Percentiles rank a stretch among this genome's conserved stretches.
These are phyloP conservation scores for Galeopsis tetrahit DNA, from an alignment of 257 asterid genomes.

Conservation along the genomic window DNA sequence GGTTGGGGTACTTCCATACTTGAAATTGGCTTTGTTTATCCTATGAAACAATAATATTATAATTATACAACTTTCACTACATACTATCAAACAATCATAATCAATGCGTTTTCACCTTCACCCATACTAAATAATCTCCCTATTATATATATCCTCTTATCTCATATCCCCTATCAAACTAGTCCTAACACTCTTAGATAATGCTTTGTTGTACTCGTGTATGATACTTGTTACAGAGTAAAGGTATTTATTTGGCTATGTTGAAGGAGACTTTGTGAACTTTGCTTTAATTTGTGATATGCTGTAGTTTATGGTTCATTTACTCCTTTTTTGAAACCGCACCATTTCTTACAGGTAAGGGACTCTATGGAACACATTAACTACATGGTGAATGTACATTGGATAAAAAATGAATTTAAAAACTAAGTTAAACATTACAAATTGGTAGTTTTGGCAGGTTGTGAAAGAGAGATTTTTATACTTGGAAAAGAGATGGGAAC, in stretches of 20 bases:
- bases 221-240: not conserved
- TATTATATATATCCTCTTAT: no score
- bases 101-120: no score
- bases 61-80: no score
- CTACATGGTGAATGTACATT: slow-evolving; percentile 7
- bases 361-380: not conserved
- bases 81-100: no score
- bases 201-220: not conserved
- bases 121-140: no score
- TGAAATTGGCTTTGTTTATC: no score
- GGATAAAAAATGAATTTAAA: not conserved
- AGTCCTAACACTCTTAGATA: no score
- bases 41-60: no score
- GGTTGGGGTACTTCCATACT: no score
- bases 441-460: slow-evolving; percentile 13
- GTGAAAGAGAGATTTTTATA: not conserved
- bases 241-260: not conserved
- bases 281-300: slow-evolving; percentile 7
- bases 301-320: not conserved
- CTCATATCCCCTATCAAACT: no score
- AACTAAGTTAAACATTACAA: slow-evolving; percentile 10
- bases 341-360: not conserved
- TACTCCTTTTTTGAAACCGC: not conserved
- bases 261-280: not conserved
- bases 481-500: slow-evolving; percentile 5